phyloP scores from a whole-genome alignment of 2,329 filamentous ascomycete species.

The Scytalidium lignicola region DNA sequence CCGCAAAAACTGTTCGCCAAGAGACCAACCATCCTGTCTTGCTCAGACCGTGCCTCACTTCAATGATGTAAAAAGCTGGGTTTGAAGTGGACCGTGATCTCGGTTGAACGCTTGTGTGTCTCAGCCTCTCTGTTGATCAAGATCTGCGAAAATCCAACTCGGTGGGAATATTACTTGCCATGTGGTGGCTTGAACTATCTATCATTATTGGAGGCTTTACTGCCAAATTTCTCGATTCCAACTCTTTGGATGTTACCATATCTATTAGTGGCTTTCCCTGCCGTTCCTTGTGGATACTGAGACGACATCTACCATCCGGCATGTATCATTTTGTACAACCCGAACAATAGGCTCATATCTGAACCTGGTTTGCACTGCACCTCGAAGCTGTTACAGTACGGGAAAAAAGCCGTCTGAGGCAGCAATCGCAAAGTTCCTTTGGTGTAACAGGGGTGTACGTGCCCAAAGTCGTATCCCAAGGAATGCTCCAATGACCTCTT shows the following conservation, averaged over 20 bases:
- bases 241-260: neutral
- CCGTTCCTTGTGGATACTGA: constrained; percentile 3
- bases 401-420: too few species aligned
- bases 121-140: neutral
- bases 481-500: neutral
- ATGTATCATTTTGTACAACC: neutral
- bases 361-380: too few species aligned
- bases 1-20: neutral
- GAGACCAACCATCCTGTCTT: neutral
- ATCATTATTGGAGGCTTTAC: neutral
- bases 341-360: too few species aligned
- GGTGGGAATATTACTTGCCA: neutral
- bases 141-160: neutral
- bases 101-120: neutral
- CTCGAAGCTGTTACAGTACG: too few species aligned
- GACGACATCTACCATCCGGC: constrained; percentile 7
- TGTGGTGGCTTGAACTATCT: neutral
- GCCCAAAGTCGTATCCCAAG: constrained; percentile 3
- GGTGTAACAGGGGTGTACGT: constrained; percentile 3
- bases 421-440: constrained; percentile 1
- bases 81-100: neutral
- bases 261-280: neutral
- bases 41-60: neutral
- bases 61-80: neutral
- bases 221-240: neutral